phyloP scores from a whole-genome alignment of 169 alveolate genomes.

The Plasmodium inui region DNA sequence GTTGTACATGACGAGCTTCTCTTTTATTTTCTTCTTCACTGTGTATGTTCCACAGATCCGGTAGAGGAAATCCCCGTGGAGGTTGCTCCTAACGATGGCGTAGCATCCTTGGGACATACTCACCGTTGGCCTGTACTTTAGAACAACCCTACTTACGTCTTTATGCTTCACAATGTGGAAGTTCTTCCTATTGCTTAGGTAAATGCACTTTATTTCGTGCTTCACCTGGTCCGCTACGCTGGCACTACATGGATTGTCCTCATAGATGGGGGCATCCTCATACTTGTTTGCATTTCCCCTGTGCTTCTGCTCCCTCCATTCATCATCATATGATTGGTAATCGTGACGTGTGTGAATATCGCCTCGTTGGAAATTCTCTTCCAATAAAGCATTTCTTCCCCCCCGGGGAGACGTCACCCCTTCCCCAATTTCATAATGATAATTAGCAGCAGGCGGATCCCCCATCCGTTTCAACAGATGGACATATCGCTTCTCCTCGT shows the following conservation, averaged over 20 bases:
- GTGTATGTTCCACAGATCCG: constrained; percentile 23
- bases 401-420: background rate
- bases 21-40: constrained; percentile 58
- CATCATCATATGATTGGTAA: background rate
- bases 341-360: background rate
- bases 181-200: constrained; percentile 39
- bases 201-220: constrained; percentile 21
- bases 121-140: constrained; percentile 41
- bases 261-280: background rate
- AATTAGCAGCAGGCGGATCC: background rate
- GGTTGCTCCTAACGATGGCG: constrained; percentile 20
- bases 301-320: background rate
- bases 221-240: background rate
- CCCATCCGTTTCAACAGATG: background rate
- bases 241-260: background rate
- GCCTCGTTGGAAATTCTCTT: background rate
- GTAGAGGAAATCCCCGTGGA: constrained; percentile 56
- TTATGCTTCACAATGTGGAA: background rate
- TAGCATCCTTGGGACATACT: constrained; percentile 51
- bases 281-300: background rate
- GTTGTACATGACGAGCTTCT: constrained; percentile 39
- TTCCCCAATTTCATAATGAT: constrained; percentile 26
- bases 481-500: constrained; percentile 26
- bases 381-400: background rate
- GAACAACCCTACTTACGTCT: background rate